These are phyloP conservation scores for Syzygium syzygioides DNA, from an alignment of 441 rosid species.

Conservation along the genomic window DNA sequence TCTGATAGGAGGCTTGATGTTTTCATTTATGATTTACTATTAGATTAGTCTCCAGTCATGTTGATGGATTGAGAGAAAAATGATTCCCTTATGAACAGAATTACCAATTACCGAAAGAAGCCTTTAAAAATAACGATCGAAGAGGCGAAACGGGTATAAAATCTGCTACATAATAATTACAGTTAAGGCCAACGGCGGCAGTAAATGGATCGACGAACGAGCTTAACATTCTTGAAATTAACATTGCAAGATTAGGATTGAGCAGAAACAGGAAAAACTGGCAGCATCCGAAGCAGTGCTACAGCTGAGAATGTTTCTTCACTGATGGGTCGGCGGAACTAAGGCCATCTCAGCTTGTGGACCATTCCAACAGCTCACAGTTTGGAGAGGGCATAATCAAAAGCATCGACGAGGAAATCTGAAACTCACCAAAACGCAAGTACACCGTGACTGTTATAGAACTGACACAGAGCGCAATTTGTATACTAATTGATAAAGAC, in stretches of 20 bases:
- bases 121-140: not conserved
- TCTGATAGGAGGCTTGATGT: not conserved
- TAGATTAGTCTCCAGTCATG: not conserved
- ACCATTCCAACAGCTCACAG: conserved; percentile 30
- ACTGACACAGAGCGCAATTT: not conserved
- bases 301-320: not conserved
- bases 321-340: not conserved
- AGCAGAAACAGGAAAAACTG: not conserved
- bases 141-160: not conserved
- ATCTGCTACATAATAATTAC: not conserved
- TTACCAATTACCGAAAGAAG: not conserved
- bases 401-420: conserved; percentile 87
- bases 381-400: conserved; percentile 73
- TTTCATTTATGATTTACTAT: not conserved
- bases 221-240: not conserved
- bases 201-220: not conserved
- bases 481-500: not conserved
- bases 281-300: not conserved
- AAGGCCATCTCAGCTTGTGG: not conserved
- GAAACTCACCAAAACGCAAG: conserved; percentile 9
- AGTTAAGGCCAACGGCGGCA: not conserved
- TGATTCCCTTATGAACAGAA: not conserved
- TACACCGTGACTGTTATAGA: not conserved
- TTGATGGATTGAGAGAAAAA: not conserved
- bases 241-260: not conserved